These are phyloP conservation scores for Aspergillus chevalieri DNA, from an alignment of 2,329 filamentous ascomycete species.

Conservation along the genomic window DNA sequence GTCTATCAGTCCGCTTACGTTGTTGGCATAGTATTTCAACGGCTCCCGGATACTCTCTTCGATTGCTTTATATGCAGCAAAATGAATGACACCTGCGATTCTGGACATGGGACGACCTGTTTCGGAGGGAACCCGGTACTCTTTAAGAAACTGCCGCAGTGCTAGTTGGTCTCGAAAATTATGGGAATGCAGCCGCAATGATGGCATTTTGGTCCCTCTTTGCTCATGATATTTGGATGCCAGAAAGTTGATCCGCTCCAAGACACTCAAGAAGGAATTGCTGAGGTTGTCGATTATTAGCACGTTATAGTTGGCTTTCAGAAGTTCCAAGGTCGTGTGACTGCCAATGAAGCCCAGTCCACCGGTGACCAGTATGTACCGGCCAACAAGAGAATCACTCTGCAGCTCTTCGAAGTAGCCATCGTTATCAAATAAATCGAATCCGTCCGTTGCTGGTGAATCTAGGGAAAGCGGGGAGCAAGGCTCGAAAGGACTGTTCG, in stretches of 20 bases:
- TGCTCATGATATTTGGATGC: constrained; percentile 32
- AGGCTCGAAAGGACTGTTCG: constrained; percentile 25
- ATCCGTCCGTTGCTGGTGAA: constrained; percentile 43
- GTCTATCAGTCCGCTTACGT: constrained; percentile 58
- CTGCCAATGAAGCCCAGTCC: constrained; percentile 39
- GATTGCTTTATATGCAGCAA: constrained; percentile 62
- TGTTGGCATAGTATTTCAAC: constrained; percentile 62
- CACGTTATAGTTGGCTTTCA: constrained; percentile 37
- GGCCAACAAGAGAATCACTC: constrained; percentile 31
- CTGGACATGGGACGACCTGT: constrained; percentile 39
- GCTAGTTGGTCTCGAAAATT: constrained; percentile 43
- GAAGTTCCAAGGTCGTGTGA: constrained; percentile 37
- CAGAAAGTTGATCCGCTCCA: constrained; percentile 29
- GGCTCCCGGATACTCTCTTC: constrained; percentile 57
- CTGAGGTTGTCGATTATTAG: constrained; percentile 38
- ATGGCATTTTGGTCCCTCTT: constrained; percentile 37
- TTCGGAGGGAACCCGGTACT: constrained; percentile 31
- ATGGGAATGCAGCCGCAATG: constrained; percentile 42
- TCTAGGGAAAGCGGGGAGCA: constrained; percentile 24
- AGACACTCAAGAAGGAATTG: constrained; percentile 33
- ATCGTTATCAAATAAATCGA: constrained; percentile 43
- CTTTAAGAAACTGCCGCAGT: constrained; percentile 40
- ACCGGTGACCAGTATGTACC: constrained; percentile 40
- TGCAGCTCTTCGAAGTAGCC: constrained; percentile 39
- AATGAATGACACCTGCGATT: constrained; percentile 62